phyloP scores from a whole-genome alignment of 2,329 filamentous ascomycete genomes.

The Colletotrichum tanaceti region DNA sequence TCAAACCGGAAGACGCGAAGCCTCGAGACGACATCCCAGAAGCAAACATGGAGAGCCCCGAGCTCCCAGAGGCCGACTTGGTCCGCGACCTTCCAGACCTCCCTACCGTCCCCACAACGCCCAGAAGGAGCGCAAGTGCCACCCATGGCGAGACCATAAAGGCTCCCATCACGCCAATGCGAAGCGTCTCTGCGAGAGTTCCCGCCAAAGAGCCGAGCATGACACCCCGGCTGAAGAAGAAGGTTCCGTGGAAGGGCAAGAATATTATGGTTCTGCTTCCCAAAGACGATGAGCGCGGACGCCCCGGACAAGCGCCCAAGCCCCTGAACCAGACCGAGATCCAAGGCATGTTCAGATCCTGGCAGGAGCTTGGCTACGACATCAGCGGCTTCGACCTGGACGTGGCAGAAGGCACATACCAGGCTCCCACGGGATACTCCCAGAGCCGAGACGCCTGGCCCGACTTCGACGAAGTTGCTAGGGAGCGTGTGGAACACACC shows the following conservation, averaged over 20 bases:
- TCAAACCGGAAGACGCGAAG: conserved; percentile 53
- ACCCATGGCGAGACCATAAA: conserved; percentile 46
- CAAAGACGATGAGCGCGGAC: conserved; percentile 73
- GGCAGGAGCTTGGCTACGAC: conserved; percentile 77
- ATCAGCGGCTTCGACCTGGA: conserved; percentile 75
- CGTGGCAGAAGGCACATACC: conserved; percentile 32
- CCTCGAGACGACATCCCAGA: conserved; percentile 2
- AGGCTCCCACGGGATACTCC: conserved; percentile 55
- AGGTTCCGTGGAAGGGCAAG: conserved; percentile 80
- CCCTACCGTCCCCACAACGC: conserved; percentile 44
- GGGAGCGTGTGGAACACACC: conserved; percentile 64
- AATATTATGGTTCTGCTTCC: conserved; percentile 78
- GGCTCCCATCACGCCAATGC: conserved; percentile 51
- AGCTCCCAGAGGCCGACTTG: conserved; percentile 32
- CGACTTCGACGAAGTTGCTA: conserved; percentile 65
- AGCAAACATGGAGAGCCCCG: conserved; percentile 38
- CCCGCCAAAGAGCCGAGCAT: conserved; percentile 53
- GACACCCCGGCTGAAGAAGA: conserved; percentile 74
- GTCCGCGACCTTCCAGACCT: conserved; percentile 32
- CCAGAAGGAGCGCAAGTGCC: conserved; percentile 47
- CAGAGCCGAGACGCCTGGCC: conserved; percentile 80
- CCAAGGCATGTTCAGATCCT: conserved; percentile 70
- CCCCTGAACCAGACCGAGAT: conserved; percentile 69
- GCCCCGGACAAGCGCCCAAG: conserved; percentile 62
- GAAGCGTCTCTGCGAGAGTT: conserved; percentile 49